Evolutionary conservation across 208 protist species (phyloP).

Genomic region (Herpetomonas tarakana): DNA sequence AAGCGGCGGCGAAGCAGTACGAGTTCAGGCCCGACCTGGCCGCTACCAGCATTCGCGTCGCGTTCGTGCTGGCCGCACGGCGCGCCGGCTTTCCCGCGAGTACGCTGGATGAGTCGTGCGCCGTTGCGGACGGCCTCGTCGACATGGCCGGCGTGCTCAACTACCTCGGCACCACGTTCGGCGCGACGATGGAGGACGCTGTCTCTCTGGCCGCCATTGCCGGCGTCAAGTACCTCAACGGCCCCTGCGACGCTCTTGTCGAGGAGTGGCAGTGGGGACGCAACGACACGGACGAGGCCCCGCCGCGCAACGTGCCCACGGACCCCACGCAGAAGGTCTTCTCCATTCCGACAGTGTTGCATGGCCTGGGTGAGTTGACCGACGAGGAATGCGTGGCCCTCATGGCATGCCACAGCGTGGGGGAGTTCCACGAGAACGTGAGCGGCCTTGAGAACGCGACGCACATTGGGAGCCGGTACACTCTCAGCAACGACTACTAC

Average conservation of each 20-base stretch:
- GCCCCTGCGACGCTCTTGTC: slow-evolving; percentile 51
- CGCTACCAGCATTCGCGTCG: slow-evolving; percentile 69
- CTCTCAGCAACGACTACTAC: slow-evolving; percentile 76
- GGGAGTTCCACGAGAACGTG: slow-evolving; percentile 84
- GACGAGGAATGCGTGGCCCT: slow-evolving; percentile 81
- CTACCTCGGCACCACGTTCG: slow-evolving; percentile 45
- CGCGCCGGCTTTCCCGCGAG: slow-evolving; percentile 54
- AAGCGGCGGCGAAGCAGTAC: slow-evolving; percentile 51
- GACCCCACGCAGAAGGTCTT: slow-evolving; percentile 28
- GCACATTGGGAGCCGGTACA: slow-evolving; percentile 68
- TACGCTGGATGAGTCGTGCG: slow-evolving; percentile 78
- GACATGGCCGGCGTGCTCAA: slow-evolving; percentile 77
- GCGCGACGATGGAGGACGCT: slow-evolving; percentile 62
- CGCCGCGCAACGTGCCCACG: slow-evolving; percentile 37
- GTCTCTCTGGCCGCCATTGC: slow-evolving; percentile 66
- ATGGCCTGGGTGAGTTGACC: slow-evolving; percentile 56
- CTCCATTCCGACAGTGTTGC: slow-evolving; percentile 49
- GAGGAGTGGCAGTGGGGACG: slow-evolving; percentile 71
- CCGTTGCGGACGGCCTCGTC: slow-evolving; percentile 53
- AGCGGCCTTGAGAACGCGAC: slow-evolving; percentile 67
- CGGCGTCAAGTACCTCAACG: slow-evolving; percentile 65
- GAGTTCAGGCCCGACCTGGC: slow-evolving; percentile 83
- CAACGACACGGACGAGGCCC: slow-evolving; percentile 70
- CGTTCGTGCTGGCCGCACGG: slow-evolving; percentile 78
- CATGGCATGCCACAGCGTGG: slow-evolving; percentile 82